Base-by-base conservation (phyloP, 2,329 filamentous ascomycete species). In the Fusarium sp. region DNA sequence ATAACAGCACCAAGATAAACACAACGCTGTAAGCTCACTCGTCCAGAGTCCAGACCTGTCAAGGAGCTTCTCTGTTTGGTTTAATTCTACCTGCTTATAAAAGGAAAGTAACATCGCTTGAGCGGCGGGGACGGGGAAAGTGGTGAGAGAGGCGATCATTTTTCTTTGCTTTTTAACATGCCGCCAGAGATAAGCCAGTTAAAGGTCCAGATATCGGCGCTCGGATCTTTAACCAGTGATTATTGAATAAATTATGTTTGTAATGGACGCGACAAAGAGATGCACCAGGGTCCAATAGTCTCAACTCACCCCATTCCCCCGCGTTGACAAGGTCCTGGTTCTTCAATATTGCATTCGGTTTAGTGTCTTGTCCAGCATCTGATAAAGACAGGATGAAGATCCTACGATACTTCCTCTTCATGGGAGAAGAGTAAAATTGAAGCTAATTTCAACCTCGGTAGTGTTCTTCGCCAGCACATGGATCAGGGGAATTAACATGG, bases 231-330 rank as follows among this genome's bases (percentile, higher is more conserved):
- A 13, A 23, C 31, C 16, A 25, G 30, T 23, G 50, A 12, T 9
- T 42, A n/a, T 49, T 55, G 19, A 51, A 41, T 21, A 25, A 39
- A 41, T 34, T 28, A 52, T 42, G 69, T 71, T 72, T 71, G 66
- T 71, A 58, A 71, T 71, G 48, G 37, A 51, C 18, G 54, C 66
- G 31, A 71, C 69, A 71, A 69, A 71, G 62, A 66, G 65, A 71
- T 71, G 54, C 26, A 18, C 37, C 42, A 48, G 58, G 44, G 39
- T 58, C 58, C 51, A 44, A 31, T 42, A 31, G 18, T 54, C 46
- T 46, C 41, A 42, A 39, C n/a, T 65, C 46, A 42, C 43, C 28
- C 51, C 52, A 25, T 63, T 49, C 61, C 66, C 67, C 62, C 51
- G 62, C 62, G 62, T 59, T 65, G 21, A 30, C 34, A 26, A 45